These are phyloP conservation scores for Colletotrichum sp. DNA, from an alignment of 2,329 filamentous ascomycete species.

Conservation along the genomic window DNA sequence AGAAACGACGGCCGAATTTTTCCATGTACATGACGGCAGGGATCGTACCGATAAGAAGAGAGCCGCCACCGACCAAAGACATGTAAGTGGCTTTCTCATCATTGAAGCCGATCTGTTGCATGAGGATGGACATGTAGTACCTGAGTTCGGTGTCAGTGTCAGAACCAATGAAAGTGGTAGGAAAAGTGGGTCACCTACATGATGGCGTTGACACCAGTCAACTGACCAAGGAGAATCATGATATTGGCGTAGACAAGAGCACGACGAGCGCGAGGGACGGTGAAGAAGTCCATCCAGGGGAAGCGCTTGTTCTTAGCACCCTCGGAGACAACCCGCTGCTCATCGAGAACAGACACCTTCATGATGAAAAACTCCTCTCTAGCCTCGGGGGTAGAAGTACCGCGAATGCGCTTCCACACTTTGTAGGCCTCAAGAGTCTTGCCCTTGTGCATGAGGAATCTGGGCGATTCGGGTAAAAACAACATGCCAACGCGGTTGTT, in stretches of 20 bases:
- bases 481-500: constrained; percentile 52
- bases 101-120: constrained; percentile 72
- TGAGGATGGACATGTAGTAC: constrained; percentile 71
- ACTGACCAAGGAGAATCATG: constrained; percentile 73
- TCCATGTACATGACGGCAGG: constrained; percentile 76
- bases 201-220: constrained; percentile 73
- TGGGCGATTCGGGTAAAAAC: constrained; percentile 73
- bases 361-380: constrained; percentile 76
- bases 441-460: constrained; percentile 74
- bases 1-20: constrained; percentile 74
- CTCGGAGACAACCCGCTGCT: constrained; percentile 58
- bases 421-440: constrained; percentile 46
- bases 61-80: constrained; percentile 74
- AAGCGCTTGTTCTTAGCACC: constrained; percentile 59
- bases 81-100: constrained; percentile 70
- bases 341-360: constrained; percentile 64
- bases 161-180: too few relatives aligned
- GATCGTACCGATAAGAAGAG: constrained; percentile 70
- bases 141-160: too few relatives aligned
- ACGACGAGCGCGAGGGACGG: constrained; percentile 68
- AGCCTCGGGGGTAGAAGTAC: constrained; percentile 58
- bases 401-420: constrained; percentile 77
- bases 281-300: constrained; percentile 78
- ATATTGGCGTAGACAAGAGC: constrained; percentile 72
- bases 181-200: constrained; percentile 46